Base-by-base conservation (phyloP, 2,329 filamentous ascomycete genomes). In the Cercospora sojina region DNA sequence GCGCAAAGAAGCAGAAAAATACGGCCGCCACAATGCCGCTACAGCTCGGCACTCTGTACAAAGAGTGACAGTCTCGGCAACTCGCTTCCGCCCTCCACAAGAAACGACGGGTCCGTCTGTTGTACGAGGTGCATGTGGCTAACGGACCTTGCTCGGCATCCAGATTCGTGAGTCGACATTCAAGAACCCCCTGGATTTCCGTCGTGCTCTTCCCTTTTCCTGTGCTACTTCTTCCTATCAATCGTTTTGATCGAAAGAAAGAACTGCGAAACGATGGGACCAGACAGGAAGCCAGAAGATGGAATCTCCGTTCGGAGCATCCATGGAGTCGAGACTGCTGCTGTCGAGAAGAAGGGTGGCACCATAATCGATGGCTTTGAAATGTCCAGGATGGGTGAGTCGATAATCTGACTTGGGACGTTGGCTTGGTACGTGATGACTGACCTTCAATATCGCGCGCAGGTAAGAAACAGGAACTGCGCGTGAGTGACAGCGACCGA, bases 401-500 rank as follows among this genome's bases (percentile, higher is more conserved):
- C 16, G 12, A 12, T 2, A 5, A 20, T 12, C 32, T 12, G 7
- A 10, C 20, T n/a, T 43, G 5, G 56, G 20, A 10, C 13, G n/a
- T 6, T 53, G 13, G 47, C 20, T 53, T 47, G 43, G 20, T 23
- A 6, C 12, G 10, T 25, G 47, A 53, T 16, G 13, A 8, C 47
- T 53, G 47, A 53, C 47, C 16, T 16, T 53, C 23, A 12, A 53
- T 53, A 53, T 2, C 47, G 23, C 8, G 9, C 27, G 38, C 38
- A 60, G 58, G 83, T 43, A 85, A 84, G 74, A 76, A 77, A 20
- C 83, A 84, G 64, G 81, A 84, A 56, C 77, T 85, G 67, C 79
- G 80, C 67, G 81, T 77, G 61, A 64, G 74, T 53, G 2, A 29
- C 51, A n/a, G 38, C 29, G 25, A 16, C 6, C 16, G 16, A 35